Percentiles rank a stretch among this genome's conserved stretches.
Evolutionary conservation across 1,284 basidiomycete genomes (phyloP).

Genomic region (Naganishia albida): DNA sequence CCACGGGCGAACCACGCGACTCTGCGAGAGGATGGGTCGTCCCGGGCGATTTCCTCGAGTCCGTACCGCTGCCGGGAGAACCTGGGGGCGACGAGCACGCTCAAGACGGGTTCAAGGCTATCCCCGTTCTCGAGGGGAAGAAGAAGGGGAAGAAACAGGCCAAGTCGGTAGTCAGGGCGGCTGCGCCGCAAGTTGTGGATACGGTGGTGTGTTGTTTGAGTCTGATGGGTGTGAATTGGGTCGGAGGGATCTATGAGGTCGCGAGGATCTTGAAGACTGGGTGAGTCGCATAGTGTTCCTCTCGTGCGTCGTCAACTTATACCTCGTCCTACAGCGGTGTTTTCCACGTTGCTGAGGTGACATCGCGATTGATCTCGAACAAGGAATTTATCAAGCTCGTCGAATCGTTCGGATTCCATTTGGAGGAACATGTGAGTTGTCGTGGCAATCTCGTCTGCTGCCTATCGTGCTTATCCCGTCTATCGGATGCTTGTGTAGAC

Average conservation of each 20-base stretch:
- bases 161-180: background rate
- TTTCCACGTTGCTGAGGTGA: conserved; percentile 93
- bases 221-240: conserved; percentile 97
- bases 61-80: conserved; percentile 38
- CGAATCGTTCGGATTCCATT: conserved; percentile 73
- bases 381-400: conserved; percentile 76
- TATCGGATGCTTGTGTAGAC: conserved; percentile 37
- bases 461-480: conserved; percentile 28
- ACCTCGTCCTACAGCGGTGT: conserved; percentile 65
- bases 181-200: conserved; percentile 67
- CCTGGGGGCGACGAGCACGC: conserved; percentile 28
- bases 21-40: conserved; percentile 33
- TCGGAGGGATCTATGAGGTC: conserved; percentile 82
- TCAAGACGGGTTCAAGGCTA: conserved; percentile 8
- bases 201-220: conserved; percentile 91
- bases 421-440: conserved; percentile 67
- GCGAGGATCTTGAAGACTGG: conserved; percentile 77
- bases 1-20: background rate
- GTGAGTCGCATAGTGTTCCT: conserved; percentile 58
- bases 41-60: conserved; percentile 31
- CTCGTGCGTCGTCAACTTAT: background rate
- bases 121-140: background rate
- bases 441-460: conserved; percentile 11
- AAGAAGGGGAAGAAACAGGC: conserved; percentile 12
- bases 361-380: conserved; percentile 75